Percentiles rank a stretch among this genome's conserved stretches.
Conservation (phyloP, 345 rosid genomes). For the Eucalyptus viminalis region DNA sequence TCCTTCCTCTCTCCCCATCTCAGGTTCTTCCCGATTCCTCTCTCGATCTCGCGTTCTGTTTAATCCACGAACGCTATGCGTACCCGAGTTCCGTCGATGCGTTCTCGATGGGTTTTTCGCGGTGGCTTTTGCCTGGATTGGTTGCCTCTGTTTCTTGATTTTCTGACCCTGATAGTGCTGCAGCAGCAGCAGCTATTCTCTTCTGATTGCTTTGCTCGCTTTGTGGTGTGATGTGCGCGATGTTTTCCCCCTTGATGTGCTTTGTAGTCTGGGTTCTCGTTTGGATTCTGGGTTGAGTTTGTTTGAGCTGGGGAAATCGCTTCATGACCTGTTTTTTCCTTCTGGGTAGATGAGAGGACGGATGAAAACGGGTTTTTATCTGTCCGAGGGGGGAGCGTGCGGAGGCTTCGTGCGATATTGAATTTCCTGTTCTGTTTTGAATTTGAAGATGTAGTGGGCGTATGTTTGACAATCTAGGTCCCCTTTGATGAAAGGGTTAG, state of each 20-base stretch:
- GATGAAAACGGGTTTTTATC: accelerated
- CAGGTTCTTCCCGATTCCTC: not conserved
- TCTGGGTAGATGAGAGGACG: not conserved
- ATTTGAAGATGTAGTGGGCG: not conserved
- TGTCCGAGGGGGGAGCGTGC: not conserved
- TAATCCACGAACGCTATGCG: not conserved
- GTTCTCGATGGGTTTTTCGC: not conserved
- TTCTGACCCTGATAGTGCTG: not conserved
- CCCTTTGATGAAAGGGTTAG: not conserved
- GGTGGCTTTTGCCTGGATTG: not conserved
- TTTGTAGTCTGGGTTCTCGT: not conserved
- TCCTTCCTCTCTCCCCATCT: not conserved
- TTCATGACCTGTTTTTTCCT: not conserved
- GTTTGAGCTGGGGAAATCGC: not conserved
- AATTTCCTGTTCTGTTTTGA: not conserved
- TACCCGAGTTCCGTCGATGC: not conserved
- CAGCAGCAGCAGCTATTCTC: not conserved
- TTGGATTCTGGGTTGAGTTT: not conserved
- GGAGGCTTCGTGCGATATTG: not conserved
- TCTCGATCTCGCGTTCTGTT: not conserved
- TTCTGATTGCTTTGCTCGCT: accelerated
- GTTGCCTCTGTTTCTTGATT: not conserved
- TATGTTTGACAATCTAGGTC: not conserved
- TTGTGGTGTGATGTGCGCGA: not conserved
- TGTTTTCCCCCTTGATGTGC: not conserved